Conservation (phyloP, 2,329 filamentous ascomycete species). For the Neodidymelliopsis sp. region DNA sequence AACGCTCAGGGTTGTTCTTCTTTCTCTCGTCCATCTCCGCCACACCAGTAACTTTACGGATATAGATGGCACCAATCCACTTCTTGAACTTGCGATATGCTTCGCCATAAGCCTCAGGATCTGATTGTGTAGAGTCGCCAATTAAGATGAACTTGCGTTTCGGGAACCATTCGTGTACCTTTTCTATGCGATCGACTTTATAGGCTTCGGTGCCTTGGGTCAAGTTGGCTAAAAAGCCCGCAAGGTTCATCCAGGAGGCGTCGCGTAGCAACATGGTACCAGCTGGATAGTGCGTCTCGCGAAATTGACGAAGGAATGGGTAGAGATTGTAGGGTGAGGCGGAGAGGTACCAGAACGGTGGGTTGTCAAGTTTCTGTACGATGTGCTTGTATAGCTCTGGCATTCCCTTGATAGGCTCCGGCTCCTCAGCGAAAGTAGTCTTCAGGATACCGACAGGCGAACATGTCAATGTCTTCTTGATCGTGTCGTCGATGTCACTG, state of each 20-base stretch:
- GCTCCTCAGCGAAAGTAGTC: slow-evolving; percentile 81
- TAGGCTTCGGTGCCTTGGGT: slow-evolving; percentile 85
- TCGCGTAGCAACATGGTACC: slow-evolving; percentile 88
- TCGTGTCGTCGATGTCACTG: slow-evolving; percentile 93
- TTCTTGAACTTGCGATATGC: slow-evolving; percentile 72
- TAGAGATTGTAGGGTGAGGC: slow-evolving; percentile 96
- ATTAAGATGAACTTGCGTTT: slow-evolving; percentile 80
- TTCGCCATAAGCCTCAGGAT: slow-evolving; percentile 89
- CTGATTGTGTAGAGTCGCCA: slow-evolving; percentile 89
- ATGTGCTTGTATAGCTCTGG: slow-evolving; percentile 80
- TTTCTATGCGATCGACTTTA: slow-evolving; percentile 80
- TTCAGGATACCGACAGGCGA: slow-evolving; percentile 81
- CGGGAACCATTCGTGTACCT: slow-evolving; percentile 81
- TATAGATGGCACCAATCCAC: slow-evolving; percentile 85
- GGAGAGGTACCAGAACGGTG: slow-evolving; percentile 91
- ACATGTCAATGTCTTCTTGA: slow-evolving; percentile 87
- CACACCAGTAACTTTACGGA: slow-evolving; percentile 82
- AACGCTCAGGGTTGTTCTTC: slow-evolving; percentile 70
- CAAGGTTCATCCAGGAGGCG: slow-evolving; percentile 83
- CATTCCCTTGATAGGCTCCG: slow-evolving; percentile 79
- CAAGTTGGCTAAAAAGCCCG: slow-evolving; percentile 78
- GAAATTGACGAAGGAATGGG: slow-evolving; percentile 80
- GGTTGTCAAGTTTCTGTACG: slow-evolving; percentile 61
- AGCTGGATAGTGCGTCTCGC: slow-evolving; percentile 72
- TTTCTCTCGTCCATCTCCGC: slow-evolving; percentile 78